phyloP scores from a whole-genome alignment of 208 protist genomes.

The Trypanosoma brucei region DNA sequence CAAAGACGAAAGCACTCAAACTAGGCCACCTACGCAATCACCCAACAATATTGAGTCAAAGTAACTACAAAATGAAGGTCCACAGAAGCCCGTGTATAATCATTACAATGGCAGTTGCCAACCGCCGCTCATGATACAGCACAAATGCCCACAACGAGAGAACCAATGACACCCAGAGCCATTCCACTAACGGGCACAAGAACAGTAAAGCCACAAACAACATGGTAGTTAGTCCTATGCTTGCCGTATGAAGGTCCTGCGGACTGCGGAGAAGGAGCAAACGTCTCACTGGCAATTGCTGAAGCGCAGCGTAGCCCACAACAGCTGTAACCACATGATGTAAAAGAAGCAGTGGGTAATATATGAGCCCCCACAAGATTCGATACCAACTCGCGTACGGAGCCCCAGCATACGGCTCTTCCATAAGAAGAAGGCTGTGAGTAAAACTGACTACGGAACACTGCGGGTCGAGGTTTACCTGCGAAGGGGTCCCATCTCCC shows the following conservation, averaged over 20 bases:
- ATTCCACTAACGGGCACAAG: conserved; percentile 21
- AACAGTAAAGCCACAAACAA: conserved; percentile 39
- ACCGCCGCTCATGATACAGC: conserved; percentile 24
- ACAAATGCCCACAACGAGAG: conserved; percentile 28
- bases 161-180: conserved; percentile 34
- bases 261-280: neutral
- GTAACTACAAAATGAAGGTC: conserved; percentile 15
- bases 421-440: conserved; percentile 67
- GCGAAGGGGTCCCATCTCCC: too few species aligned
- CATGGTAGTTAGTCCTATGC: conserved; percentile 32
- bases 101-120: conserved; percentile 27
- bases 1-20: too few species aligned
- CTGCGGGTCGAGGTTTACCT: neutral
- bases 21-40: too few species aligned
- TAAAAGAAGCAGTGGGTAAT: conserved; percentile 4
- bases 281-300: neutral
- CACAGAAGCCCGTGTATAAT: conserved; percentile 29
- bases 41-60: too few species aligned
- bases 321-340: conserved; percentile 22
- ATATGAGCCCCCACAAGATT: conserved; percentile 4
- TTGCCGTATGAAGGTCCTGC: conserved; percentile 17
- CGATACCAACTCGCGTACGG: conserved; percentile 6
- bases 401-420: conserved; percentile 31
- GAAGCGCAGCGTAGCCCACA: conserved; percentile 19
- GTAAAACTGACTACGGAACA: conserved; percentile 77